phyloP scores from a whole-genome alignment of 805 yeast genomes.

The Candida quercuum region DNA sequence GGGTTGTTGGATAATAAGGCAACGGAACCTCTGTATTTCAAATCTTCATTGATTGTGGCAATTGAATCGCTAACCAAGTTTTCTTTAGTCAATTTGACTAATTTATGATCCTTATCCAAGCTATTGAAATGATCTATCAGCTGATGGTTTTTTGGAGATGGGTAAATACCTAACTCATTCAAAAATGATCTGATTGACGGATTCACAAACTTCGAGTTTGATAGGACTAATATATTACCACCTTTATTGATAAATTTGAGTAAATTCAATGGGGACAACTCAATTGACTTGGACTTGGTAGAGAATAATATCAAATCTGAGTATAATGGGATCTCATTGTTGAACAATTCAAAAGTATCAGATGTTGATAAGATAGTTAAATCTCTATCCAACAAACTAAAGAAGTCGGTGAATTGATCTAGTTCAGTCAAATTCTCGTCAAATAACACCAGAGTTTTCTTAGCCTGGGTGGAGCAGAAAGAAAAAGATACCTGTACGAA shows the following conservation, averaged over 20 bases:
- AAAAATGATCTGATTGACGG: constrained; percentile 63
- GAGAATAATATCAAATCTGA: constrained; percentile 61
- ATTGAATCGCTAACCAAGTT: constrained; percentile 19
- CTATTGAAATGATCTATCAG: constrained; percentile 60
- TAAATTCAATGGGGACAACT: constrained; percentile 34
- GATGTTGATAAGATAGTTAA: neutral
- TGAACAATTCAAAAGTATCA: neutral
- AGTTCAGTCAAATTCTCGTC: constrained; percentile 22
- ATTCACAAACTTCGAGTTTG: constrained; percentile 45
- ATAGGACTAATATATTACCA: constrained; percentile 69
- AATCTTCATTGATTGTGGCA: constrained; percentile 15
- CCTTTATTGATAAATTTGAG: constrained; percentile 57
- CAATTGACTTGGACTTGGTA: constrained; percentile 33
- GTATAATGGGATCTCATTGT: constrained; percentile 28
- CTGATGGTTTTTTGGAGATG: constrained; percentile 70
- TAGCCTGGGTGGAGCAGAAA: constrained; percentile 17
- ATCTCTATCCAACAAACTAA: constrained; percentile 6
- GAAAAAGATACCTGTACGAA: neutral
- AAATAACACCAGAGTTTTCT: constrained; percentile 26
- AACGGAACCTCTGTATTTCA: constrained; percentile 49
- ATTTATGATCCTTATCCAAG: constrained; percentile 22
- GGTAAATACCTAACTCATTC: constrained; percentile 75
- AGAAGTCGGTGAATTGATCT: constrained; percentile 3
- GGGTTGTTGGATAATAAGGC: constrained; percentile 69
- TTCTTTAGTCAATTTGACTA: constrained; percentile 9